Evolutionary conservation across 768 basidiomycete species (phyloP).

Genomic region (Leucosporidium yakuticum): DNA sequence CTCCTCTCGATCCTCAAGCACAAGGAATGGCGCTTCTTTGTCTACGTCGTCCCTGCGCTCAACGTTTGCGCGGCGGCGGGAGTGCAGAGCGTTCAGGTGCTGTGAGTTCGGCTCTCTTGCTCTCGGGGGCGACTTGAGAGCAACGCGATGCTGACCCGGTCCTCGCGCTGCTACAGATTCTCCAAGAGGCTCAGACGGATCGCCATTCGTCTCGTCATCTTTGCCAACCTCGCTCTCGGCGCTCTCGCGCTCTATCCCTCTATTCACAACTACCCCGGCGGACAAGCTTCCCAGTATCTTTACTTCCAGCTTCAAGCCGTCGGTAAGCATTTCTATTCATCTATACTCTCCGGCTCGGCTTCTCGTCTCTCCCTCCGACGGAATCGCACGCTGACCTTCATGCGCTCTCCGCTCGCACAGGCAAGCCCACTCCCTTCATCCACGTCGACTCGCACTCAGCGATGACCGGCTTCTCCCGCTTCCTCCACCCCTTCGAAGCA

Average conservation of each 20-base stretch:
- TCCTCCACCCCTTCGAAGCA: slow-evolving; percentile 56
- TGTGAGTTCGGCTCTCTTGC: slow-evolving; percentile 53
- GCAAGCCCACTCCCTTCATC: slow-evolving; percentile 42
- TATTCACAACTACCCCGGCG: slow-evolving; percentile 81
- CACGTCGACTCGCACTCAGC: slow-evolving; percentile 80
- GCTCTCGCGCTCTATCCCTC: slow-evolving; percentile 56
- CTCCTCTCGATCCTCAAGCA: slow-evolving; percentile 73
- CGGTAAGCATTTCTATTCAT: slow-evolving; percentile 12
- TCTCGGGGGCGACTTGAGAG: background rate
- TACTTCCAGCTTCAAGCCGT: background rate
- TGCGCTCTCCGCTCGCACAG: too few species aligned
- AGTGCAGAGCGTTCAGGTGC: slow-evolving; percentile 45
- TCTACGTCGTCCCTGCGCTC: slow-evolving; percentile 74
- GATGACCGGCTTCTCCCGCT: slow-evolving; percentile 84
- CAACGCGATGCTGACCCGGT: slow-evolving; percentile 12
- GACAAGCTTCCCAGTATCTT: slow-evolving; percentile 53
- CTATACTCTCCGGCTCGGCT: background rate
- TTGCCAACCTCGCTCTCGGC: slow-evolving; percentile 55
- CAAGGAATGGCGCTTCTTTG: slow-evolving; percentile 96
- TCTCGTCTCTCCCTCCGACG: background rate
- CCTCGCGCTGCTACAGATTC: background rate
- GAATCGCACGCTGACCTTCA: background rate
- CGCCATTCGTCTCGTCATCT: slow-evolving; percentile 48
- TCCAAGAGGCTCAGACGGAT: slow-evolving; percentile 12
- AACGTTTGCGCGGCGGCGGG: slow-evolving; percentile 73